Evolutionary conservation across 2,329 filamentous ascomycete genomes (phyloP), one percentile per base, ranked within the genome.

Genomic region (Penicillium sp.): DNA sequence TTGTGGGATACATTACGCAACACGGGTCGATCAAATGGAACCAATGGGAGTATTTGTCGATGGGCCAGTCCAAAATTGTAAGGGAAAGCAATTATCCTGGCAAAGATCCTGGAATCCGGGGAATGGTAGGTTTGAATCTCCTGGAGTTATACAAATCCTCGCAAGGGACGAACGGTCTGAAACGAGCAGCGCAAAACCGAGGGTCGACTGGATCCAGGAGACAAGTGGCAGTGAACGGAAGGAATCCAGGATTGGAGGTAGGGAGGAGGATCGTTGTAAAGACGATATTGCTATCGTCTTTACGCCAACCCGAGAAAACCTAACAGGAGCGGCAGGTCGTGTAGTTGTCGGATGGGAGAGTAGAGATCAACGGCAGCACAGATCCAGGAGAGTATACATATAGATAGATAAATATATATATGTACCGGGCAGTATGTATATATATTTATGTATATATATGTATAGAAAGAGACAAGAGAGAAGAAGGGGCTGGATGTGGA

Each of bases 1-100:
- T 74, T 62, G 67, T 68, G 52, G 74, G 74, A 66, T 73, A 75
- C 71, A 77, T 76, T 65, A 47, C 52, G 48, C 55, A 30, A 30
- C 40, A 47, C n/a, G 47, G 52, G 45, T 58, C 52, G 47, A 18
- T 47, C 16, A 16, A 47, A 14, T 43, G 47, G 47, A 45, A 47
- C 28, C 28, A 26, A 56, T 14, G 40, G 8, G 18, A 35, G 30
- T 6, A 40, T 16, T 49, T 35, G 45, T 57, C 47, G 46, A 48
- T 18, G 11, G n/a, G 33, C 40, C 40, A 30, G n/a, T 46, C 38
- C 18, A n/a, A n/a, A n/a, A n/a, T n/a, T n/a, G n/a, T n/a, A n/a
- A 49, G n/a, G 30, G 47, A 38, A 8, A 40, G 33, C 26, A 59
- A 56, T 56, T 58, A 47, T 55, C 52, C 57, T 55, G 56, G 57